Evolutionary conservation across 2,329 filamentous ascomycete species (phyloP).

Genomic region (Venturia nashicola): DNA sequence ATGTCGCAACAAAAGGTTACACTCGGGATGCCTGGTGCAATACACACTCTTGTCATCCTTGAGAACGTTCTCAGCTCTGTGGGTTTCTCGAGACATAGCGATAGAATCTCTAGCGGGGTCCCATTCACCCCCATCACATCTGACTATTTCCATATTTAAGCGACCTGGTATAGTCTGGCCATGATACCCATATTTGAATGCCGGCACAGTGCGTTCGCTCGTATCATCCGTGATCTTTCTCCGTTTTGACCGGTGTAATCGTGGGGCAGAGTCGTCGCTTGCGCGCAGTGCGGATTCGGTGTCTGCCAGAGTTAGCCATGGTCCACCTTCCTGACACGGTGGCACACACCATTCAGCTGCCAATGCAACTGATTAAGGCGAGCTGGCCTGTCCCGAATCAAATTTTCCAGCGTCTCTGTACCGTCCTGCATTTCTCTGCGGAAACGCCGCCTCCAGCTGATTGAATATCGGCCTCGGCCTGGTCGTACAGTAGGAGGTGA

Average conservation of each 20-base stretch:
- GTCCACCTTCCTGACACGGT: background rate
- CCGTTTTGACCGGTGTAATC: background rate
- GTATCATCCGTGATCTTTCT: slow-evolving; percentile 2
- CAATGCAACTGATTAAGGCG: background rate
- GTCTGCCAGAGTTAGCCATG: background rate
- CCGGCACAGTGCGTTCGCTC: background rate
- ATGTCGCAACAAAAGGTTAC: slow-evolving; percentile 77
- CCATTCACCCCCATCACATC: slow-evolving; percentile 70
- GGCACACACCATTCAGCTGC: slow-evolving; percentile 7
- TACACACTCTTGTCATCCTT: slow-evolving; percentile 76
- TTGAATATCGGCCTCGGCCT: background rate
- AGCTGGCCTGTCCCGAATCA: background rate
- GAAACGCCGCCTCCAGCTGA: background rate
- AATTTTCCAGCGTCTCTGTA: background rate
- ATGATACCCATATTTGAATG: slow-evolving; percentile 70
- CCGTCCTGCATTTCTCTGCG: slow-evolving; percentile 4
- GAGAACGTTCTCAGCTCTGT: slow-evolving; percentile 70
- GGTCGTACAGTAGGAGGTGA: background rate
- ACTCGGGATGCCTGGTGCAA: slow-evolving; percentile 76
- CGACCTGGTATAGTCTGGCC: slow-evolving; percentile 77
- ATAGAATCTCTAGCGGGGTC: slow-evolving; percentile 23
- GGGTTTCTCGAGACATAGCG: slow-evolving; percentile 21
- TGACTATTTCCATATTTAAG: slow-evolving; percentile 76
- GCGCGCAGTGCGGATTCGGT: slow-evolving; percentile 2
- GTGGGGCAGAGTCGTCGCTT: background rate